These are phyloP conservation scores for Vigna unguiculata DNA, from an alignment of 306 rosid genomes.

Conservation along the genomic window DNA sequence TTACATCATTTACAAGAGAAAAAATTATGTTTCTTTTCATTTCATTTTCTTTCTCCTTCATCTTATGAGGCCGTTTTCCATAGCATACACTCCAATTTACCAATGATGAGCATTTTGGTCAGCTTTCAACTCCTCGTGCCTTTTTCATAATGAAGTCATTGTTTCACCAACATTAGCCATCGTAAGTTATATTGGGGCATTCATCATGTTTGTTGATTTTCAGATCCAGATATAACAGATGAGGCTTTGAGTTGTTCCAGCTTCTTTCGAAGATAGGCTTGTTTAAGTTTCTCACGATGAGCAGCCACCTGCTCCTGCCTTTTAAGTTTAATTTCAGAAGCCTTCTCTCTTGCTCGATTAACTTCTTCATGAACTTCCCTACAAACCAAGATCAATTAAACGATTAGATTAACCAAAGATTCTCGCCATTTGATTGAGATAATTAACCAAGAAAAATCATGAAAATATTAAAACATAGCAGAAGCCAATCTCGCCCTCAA, in stretches of 20 bases:
- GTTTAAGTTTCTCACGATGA: slow-evolving; percentile 21
- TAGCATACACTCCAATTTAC: background rate
- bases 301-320: slow-evolving; percentile 21
- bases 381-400: slow-evolving; percentile 32
- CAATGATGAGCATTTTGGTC: background rate
- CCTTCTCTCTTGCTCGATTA: slow-evolving; percentile 17
- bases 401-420: slow-evolving; percentile 28
- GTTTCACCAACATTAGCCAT: background rate
- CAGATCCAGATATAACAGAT: slow-evolving; percentile 54
- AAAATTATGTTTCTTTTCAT: background rate
- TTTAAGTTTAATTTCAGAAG: slow-evolving; percentile 8
- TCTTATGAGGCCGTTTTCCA: background rate
- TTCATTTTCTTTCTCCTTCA: background rate
- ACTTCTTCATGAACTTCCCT: slow-evolving; percentile 70
- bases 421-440: background rate
- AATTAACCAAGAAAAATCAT: slow-evolving; percentile 17
- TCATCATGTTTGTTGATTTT: slow-evolving; percentile 45
- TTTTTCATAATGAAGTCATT: background rate
- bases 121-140: background rate
- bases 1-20: background rate
- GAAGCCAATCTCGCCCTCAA: background rate
- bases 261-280: slow-evolving; percentile 26
- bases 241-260: slow-evolving; percentile 78
- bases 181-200: background rate
- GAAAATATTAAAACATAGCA: slow-evolving; percentile 13